Evolutionary conservation across 2,329 filamentous ascomycete species (phyloP), one percentile per base, ranked within the genome.

Genomic region (Monosporascus ibericus): DNA sequence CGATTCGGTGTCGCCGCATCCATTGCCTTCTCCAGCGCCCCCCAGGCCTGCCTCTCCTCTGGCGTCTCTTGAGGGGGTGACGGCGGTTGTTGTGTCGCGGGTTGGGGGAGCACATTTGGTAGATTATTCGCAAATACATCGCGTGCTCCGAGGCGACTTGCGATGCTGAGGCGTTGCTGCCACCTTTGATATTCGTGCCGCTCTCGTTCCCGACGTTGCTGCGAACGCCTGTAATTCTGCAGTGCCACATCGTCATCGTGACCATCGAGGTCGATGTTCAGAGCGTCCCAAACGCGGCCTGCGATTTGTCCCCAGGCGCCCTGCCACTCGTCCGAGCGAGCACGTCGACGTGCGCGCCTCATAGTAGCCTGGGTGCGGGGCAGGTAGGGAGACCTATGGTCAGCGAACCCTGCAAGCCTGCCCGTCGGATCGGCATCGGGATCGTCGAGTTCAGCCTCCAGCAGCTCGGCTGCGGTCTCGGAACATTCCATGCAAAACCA

Each of bases 401-500:
- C 59, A 15, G 58, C 60, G 3, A 64, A 62, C 17, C 62, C 59
- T 38, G 62, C 53, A 44, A 60, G 55, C 11, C 57, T 55, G 24
- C 53, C 44, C 17, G 48, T 27, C 18, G 36, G 39, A 30, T 24
- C 20, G n/a, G 49, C 44, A 22, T 69, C 66, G 2, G 59, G 58
- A 18, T 71, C 65, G 46, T 65, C 63, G 44, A 70, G 57, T 44
- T 73, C 71, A 5, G 65, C 66, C 20, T 68, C 69, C 8, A 80
- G 73, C 24, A 79, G 67, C 56, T 81, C 78, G 56, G 76, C 69
- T 70, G 61, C 63, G 7, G 58, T 52, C 4, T 64, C 59, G 8
- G 60, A 55, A 69, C 94, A 99, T 62, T 88, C 84, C 70, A 94
- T 85, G 74, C 94, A 99, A 69, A 92, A 96, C 92, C 92, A 99